phyloP scores from a whole-genome alignment of 1,284 basidiomycete species.

The Microstroma glucosiphilum region DNA sequence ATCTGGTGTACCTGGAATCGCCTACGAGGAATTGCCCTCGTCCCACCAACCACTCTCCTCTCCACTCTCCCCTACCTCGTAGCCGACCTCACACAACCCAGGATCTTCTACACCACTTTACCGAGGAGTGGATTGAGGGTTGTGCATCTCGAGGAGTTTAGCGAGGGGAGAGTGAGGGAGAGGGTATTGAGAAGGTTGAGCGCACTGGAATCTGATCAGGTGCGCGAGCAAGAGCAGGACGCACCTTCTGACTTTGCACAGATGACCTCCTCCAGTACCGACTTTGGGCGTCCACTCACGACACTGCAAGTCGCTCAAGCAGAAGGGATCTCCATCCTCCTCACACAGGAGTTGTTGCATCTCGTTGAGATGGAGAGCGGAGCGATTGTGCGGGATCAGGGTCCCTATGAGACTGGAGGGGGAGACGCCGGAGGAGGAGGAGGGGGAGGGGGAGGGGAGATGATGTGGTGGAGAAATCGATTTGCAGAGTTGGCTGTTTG shows the following conservation, averaged over 20 bases:
- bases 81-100: constrained; percentile 63
- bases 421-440: no score
- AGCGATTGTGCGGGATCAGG: constrained; percentile 32
- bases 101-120: constrained; percentile 66
- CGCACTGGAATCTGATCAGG: not conserved
- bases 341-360: constrained; percentile 40
- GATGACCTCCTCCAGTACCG: not conserved
- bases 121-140: constrained; percentile 65
- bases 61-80: constrained; percentile 64
- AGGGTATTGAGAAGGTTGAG: constrained; percentile 19
- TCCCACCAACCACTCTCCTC: constrained; percentile 77
- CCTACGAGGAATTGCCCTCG: constrained; percentile 84
- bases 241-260: constrained; percentile 17
- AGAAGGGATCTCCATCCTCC: constrained; percentile 31
- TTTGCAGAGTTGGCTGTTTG: no score
- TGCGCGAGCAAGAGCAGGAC: not conserved
- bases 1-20: constrained; percentile 98
- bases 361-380: constrained; percentile 28
- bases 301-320: constrained; percentile 33
- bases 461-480: no score
- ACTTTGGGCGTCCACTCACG: constrained; percentile 13
- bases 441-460: no score
- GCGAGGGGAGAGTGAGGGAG: constrained; percentile 27
- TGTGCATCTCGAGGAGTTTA: constrained; percentile 67
- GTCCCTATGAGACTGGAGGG: no score